Evolutionary conservation across 208 protist species (phyloP), one percentile per base, ranked within the genome.

Genomic region (Wallacemonas rigidus): DNA sequence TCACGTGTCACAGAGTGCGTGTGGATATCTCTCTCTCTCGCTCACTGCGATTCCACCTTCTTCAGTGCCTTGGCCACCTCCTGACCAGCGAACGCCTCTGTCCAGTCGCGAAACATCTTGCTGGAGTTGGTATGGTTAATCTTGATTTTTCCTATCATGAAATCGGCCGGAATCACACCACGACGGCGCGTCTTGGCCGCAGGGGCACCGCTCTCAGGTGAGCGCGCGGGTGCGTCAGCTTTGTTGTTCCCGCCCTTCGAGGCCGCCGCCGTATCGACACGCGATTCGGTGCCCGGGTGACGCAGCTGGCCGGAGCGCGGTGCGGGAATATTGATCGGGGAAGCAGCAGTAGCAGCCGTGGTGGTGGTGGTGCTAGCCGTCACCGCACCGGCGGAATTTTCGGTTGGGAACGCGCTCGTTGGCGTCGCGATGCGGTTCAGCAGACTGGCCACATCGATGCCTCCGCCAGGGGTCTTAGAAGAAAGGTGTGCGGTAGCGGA

Each of bases 91-190:
- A 86, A 81, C 15, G 73, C 71, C 41, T 80, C 60, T 11, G 86
- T 69, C 82, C 75, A 86, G 51, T 81, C 80, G 26, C 71, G 74
- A 54, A 90, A 87, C 44, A 77, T 48, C 53, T 55, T 55, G 44
- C 54, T 76, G 8, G 74, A 58, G 71, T 90, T 80, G 11, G 60
- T 74, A 74, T 76, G 74, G 47, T 51, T 79, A 53, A 90, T 61
- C 35, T 58, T 61, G 44, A 87, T 45, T 36, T 76, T 69, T 1
- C 85, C 85, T 39, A 76, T 79, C 14, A 90, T 51, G 55, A 86
- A 90, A 43, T 82, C 77, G n/a, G 85, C 76, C 1, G 85, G 85
- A 44, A 90, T 87, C 35, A 75, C 72, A 35, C 65, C 36, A 40
- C 26, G 68, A 40, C 5, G 70, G 9, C 38, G 62, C 60, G 41